A percentile compares a stretch with the other conserved stretches of the same genome.
Conservation (phyloP, 2,329 filamentous ascomycete species). For the Pseudovirgaria hyperparasitica region DNA sequence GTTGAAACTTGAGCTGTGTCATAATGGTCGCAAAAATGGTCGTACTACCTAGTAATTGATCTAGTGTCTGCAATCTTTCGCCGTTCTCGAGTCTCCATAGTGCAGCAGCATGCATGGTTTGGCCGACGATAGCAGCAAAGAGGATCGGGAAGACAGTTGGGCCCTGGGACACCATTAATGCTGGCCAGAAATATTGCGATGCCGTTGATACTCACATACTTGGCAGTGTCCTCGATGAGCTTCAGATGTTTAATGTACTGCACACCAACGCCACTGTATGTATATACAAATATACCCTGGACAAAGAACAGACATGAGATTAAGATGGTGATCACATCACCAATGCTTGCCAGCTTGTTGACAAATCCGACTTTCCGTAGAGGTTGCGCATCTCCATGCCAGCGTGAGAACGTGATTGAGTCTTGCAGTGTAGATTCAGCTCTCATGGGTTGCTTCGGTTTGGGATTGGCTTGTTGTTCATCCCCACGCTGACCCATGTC, state of each 20-base stretch:
- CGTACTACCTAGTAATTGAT: conserved; percentile 8
- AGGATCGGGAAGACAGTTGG: conserved; percentile 8
- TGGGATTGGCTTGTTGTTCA: too few species aligned
- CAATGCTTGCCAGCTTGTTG: conserved; percentile 4
- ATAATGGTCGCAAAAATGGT: conserved; percentile 6
- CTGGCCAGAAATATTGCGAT: not conserved
- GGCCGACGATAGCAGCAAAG: conserved; percentile 7
- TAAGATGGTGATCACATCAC: conserved; percentile 6
- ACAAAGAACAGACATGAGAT: conserved; percentile 6
- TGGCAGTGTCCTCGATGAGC: conserved; percentile 4
- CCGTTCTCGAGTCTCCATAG: conserved; percentile 8
- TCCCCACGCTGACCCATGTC: too few species aligned
- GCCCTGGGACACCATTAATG: conserved; percentile 1
- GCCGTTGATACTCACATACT: conserved; percentile 3
- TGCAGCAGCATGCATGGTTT: conserved; percentile 6
- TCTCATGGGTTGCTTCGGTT: too few species aligned
- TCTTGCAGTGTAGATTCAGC: too few species aligned
- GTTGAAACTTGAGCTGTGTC: conserved; percentile 6
- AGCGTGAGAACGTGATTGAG: too few species aligned
- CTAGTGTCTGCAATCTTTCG: conserved; percentile 7
- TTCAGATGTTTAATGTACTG: conserved; percentile 3
- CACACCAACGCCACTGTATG: conserved; percentile 4
- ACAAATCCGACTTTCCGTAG: conserved; percentile 2
- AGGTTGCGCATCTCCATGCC: conserved; percentile 4
- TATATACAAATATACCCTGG: conserved; percentile 4